Evolutionary conservation across 192 early-diverging fungal genomes (phyloP), one percentile per base, ranked within the genome.

Genomic region (Coemansia sp.): DNA sequence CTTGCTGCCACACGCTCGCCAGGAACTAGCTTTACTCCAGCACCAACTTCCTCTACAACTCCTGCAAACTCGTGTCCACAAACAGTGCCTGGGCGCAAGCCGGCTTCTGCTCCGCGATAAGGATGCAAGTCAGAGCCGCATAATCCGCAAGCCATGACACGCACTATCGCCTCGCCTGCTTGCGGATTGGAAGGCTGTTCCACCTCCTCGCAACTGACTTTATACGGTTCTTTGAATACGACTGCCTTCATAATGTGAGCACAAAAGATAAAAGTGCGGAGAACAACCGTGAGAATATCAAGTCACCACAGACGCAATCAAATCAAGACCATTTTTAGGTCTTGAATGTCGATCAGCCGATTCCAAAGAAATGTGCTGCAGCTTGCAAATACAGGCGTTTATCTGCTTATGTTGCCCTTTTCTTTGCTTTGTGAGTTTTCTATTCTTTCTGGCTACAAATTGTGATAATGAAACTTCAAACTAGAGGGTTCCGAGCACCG

Each of bases 41-140:
- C 26, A 12, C 81, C 81, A n/a, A 77, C 50, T 47, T 82, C 53
- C 18, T 68, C 59, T 14, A 82, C 58, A 12, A 65, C 26, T 7
- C 81, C 81, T 16, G 78, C 67, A 58, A 82, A 82, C 61, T 82
- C 81, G 44, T 82, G 81, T 0, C 81, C 81, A 58, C 75, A 80
- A 20, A 78, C 62, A 0, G 81, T 82, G 34, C 66, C 70, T 38
- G 53, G 46, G 8, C 62, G 68, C 18, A 75, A 45, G 7, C 77
- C 78, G 28, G 56, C 51, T 55, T 82, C 73, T 6, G 63, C 40
- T 20, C 70, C 78, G 34, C 78, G 45, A 53, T 78, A 82, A 6
- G 71, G 68, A 52, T 80, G 77, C 54, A 82, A 50, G 42, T 82
- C 77, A 2, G 70, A 78, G 37, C 81, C 81, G 49, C 81, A 82